Base-by-base conservation (phyloP, 2,329 filamentous ascomycete species). In the Annulohypoxylon truncatum region DNA sequence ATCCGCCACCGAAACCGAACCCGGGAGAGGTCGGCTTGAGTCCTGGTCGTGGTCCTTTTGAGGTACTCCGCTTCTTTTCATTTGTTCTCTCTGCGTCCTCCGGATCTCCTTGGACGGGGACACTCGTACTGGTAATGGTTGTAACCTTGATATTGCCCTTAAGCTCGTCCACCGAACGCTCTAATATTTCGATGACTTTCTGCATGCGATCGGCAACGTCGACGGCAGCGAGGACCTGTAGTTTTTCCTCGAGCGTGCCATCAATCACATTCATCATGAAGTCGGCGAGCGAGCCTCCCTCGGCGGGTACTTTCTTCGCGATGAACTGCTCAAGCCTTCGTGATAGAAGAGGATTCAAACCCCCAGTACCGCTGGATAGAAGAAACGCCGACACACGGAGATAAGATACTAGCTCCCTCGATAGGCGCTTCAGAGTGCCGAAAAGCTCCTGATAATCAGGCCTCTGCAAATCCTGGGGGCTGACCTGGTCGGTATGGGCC, bases 231-330 rank as follows among this genome's bases (percentile, higher is more conserved):
- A 99, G 83, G 13, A 99, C 88, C 60, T 92, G 89, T 57, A 99
- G 84, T 79, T 97, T 97, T 76, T 99, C 96, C 77, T 97, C 93
- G 69, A 96, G 92, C 8, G 89, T 91, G 53, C 92, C 90, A 68
- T 97, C 93, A 2, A 97, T 88, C 22, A 98, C 87, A 76, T 97
- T 97, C 38, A 93, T 91, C 93, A 99, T 97, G 77, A 98, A 98
- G 77, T 99, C 96, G 5, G 96, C 95, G 8, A 99, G 84, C 7
- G 89, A 82, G 1, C 95, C 95, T 1, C 94, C 94, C 71, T 98
- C 94, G 42, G 88, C 84, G 53, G 96, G 78, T 64, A 93, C 90
- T 76, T 96, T 96, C 77, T 91, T 89, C 29, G 89, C 86, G 69
- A 99, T 97, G 78, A 93, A 96, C 56, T 94, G 81, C 75, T 98